These are phyloP conservation scores for Scleromitrula shiraiana DNA, from an alignment of 2,329 filamentous ascomycete genomes.

Conservation along the genomic window DNA sequence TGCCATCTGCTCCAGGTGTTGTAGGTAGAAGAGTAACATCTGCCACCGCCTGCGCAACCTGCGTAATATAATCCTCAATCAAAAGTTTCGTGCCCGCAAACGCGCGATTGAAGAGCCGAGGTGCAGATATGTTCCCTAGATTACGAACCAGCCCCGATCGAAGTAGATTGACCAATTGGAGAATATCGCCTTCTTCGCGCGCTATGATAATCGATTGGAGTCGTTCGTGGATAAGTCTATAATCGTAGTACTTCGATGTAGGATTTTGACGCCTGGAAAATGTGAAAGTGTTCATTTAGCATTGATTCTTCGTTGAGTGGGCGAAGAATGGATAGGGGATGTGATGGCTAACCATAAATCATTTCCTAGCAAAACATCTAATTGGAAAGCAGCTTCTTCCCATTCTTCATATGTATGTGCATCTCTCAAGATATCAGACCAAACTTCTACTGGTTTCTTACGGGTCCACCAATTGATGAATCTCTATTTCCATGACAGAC, in stretches of 20 bases:
- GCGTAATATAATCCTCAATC: conserved; percentile 84
- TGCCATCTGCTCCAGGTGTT: conserved; percentile 36
- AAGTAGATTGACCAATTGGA: conserved; percentile 69
- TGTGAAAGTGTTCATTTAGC: not conserved
- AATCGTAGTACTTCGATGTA: conserved; percentile 76
- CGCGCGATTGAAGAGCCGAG: conserved; percentile 73
- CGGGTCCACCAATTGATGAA: conserved; percentile 58
- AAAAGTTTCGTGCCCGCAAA: conserved; percentile 84
- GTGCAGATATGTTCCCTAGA: conserved; percentile 80
- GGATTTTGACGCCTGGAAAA: conserved; percentile 73
- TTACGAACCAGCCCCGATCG: conserved; percentile 76
- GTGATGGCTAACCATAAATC: conserved; percentile 60
- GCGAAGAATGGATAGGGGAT: too few species aligned
- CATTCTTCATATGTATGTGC: conserved; percentile 75
- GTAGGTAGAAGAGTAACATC: conserved; percentile 64
- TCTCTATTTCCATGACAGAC: conserved; percentile 44
- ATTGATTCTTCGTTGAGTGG: not conserved
- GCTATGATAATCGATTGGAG: conserved; percentile 62
- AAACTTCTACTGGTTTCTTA: conserved; percentile 55
- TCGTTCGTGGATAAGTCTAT: conserved; percentile 71
- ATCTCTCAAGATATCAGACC: conserved; percentile 56
- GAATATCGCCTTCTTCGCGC: conserved; percentile 62
- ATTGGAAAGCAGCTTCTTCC: conserved; percentile 72
- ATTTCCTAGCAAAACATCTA: conserved; percentile 75
- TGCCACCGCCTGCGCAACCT: conserved; percentile 73